Conservation (phyloP, 2,329 filamentous ascomycete species). For the Neonectria faginata region DNA sequence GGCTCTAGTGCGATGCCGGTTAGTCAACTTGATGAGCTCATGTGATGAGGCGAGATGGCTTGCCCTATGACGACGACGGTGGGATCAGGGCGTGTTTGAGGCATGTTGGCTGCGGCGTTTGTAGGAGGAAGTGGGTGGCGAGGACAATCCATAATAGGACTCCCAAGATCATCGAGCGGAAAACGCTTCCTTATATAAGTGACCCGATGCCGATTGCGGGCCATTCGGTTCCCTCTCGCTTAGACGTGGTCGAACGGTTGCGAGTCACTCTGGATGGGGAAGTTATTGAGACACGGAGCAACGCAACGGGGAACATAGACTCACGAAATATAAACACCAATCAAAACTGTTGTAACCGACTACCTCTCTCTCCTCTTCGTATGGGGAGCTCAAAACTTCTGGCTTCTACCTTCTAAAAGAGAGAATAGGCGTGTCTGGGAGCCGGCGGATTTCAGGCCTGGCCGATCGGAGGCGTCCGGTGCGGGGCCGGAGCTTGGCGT, state of each 20-base stretch:
- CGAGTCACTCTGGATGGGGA: neutral
- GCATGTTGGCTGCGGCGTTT: constrained; percentile 24
- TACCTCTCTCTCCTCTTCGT: neutral
- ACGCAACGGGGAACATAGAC: neutral
- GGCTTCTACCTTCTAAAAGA: neutral
- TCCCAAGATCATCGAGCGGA: neutral
- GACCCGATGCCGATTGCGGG: constrained; percentile 11
- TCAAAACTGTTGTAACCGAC: neutral
- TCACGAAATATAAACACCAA: neutral
- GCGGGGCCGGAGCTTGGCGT: constrained; percentile 23
- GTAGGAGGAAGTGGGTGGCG: neutral
- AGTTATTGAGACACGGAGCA: neutral
- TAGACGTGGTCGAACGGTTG: neutral
- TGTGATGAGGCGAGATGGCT: neutral
- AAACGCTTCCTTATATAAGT: constrained; percentile 7
- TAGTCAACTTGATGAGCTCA: neutral
- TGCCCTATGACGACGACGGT: constrained; percentile 49
- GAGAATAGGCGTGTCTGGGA: neutral
- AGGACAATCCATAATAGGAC: neutral
- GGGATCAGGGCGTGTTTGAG: constrained; percentile 10
- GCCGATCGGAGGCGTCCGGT: constrained; percentile 25
- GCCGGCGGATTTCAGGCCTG: neutral
- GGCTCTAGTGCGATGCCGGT: constrained; percentile 52
- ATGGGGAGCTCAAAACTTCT: no score
- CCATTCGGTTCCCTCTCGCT: neutral